Evolutionary conservation across 306 rosid genomes (phyloP).

Genomic region (Castanea crenata): DNA sequence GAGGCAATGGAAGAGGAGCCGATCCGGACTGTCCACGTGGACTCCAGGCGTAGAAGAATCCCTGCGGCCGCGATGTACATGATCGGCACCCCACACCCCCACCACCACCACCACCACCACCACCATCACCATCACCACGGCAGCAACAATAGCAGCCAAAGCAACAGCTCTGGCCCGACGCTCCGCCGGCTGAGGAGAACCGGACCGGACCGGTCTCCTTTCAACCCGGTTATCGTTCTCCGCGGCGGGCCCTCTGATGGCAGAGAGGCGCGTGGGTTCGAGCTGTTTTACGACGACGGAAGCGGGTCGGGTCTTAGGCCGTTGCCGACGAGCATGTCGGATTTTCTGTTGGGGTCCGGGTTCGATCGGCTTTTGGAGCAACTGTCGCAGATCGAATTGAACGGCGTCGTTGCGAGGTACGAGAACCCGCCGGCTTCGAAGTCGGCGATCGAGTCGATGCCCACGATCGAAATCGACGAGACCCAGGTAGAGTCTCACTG

Average conservation of each 20-base stretch:
- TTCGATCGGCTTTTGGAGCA: constrained; percentile 77
- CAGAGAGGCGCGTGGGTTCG: constrained; percentile 59
- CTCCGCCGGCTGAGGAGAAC: constrained; percentile 38
- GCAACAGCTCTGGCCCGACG: constrained; percentile 18
- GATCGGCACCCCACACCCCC: constrained; percentile 42
- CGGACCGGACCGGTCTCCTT: constrained; percentile 59
- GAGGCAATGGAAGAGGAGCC: constrained; percentile 57
- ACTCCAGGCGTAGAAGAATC: constrained; percentile 42
- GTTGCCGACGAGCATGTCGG: constrained; percentile 77
- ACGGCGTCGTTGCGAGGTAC: constrained; percentile 50
- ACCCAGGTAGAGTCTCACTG: constrained; percentile 57
- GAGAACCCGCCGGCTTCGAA: constrained; percentile 78
- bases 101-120: too few species aligned
- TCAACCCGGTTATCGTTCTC: constrained; percentile 75
- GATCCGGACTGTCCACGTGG: constrained; percentile 20
- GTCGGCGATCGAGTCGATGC: constrained; percentile 70
- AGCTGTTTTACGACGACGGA: constrained; percentile 73
- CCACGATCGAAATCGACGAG: constrained; percentile 51
- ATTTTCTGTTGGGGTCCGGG: constrained; percentile 74
- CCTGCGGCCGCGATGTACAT: constrained; percentile 62
- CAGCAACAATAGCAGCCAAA: too few species aligned
- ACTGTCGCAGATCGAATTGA: constrained; percentile 68
- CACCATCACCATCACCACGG: too few species aligned
- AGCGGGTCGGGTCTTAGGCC: constrained; percentile 74
- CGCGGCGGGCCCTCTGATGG: constrained; percentile 46